A percentile compares a stretch with the other conserved stretches of the same genome.
Evolutionary conservation across 345 rosid genomes (phyloP).

Genomic region (Ceriops tagal): DNA sequence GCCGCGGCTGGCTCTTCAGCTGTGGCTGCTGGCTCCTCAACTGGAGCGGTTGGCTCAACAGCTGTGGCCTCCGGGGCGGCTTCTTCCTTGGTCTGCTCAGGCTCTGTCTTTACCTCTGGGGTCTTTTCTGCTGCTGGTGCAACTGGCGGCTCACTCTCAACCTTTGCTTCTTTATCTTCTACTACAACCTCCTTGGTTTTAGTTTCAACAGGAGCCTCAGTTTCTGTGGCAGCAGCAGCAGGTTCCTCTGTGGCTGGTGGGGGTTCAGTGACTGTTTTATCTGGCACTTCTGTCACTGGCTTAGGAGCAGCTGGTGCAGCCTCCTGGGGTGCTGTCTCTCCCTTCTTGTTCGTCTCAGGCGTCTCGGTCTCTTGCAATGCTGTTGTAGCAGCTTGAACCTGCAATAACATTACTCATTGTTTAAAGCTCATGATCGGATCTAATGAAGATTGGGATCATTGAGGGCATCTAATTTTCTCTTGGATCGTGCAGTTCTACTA

Average conservation of each 20-base stretch:
- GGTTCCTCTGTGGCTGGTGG: slow-evolving; percentile 14
- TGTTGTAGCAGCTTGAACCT: slow-evolving; percentile 45
- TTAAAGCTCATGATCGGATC: not conserved
- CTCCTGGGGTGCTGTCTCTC: slow-evolving; percentile 29
- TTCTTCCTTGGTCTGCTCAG: slow-evolving; percentile 24
- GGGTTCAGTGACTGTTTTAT: slow-evolving; percentile 16
- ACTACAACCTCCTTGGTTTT: slow-evolving; percentile 39
- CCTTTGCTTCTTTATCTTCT: slow-evolving; percentile 27
- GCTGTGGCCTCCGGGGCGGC: slow-evolving; percentile 3
- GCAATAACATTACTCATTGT: not conserved
- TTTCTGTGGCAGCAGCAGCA: slow-evolving; percentile 12
- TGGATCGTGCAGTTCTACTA: no score
- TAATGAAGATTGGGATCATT: not conserved
- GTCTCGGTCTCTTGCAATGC: slow-evolving; percentile 41
- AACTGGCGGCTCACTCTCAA: slow-evolving; percentile 20
- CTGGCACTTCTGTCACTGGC: slow-evolving; percentile 23
- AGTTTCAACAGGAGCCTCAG: slow-evolving; percentile 37
- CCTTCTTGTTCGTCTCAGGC: slow-evolving; percentile 34
- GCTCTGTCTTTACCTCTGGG: slow-evolving; percentile 20
- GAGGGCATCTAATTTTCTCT: no score
- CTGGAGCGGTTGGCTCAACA: not conserved
- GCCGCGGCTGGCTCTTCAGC: slow-evolving; percentile 9
- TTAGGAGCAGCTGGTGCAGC: slow-evolving; percentile 27
- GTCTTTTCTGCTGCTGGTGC: slow-evolving; percentile 23
- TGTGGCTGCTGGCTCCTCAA: not conserved